These are phyloP conservation scores for Pythium diclinum DNA, from an alignment of 352 stramenopile genomes.

Conservation along the genomic window DNA sequence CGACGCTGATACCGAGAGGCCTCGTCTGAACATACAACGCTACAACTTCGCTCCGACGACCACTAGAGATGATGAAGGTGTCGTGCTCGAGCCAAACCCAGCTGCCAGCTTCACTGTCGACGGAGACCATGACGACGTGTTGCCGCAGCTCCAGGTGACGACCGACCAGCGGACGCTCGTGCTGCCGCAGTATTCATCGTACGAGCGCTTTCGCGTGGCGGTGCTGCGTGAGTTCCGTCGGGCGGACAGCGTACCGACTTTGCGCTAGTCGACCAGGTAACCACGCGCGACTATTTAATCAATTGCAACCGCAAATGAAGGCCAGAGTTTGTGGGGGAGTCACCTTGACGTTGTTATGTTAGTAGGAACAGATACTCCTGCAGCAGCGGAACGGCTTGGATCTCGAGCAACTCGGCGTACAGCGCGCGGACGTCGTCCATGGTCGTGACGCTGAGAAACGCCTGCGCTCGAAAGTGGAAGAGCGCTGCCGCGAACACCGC, in stretches of 20 bases:
- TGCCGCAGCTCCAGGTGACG: constrained; percentile 32
- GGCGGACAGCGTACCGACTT: constrained; percentile 7
- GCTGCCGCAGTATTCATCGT: constrained; percentile 54
- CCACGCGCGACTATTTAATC: not conserved
- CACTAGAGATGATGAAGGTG: not conserved
- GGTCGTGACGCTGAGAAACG: constrained; percentile 40
- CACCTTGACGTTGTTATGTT: constrained; percentile 16
- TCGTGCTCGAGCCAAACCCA: not conserved
- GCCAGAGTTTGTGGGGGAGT: too few species aligned
- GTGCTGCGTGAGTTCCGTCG: constrained; percentile 47
- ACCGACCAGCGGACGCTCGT: constrained; percentile 31
- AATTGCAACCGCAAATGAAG: not conserved
- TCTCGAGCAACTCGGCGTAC: constrained; percentile 67
- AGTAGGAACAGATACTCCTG: constrained; percentile 71
- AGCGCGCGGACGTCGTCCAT: constrained; percentile 59
- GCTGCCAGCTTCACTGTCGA: too few species aligned
- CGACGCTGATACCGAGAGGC: not conserved
- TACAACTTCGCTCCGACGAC: not conserved
- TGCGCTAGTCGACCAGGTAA: not conserved
- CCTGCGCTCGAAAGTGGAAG: constrained; percentile 63
- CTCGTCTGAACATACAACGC: not conserved
- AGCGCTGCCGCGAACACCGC: constrained; percentile 65
- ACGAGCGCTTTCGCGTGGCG: constrained; percentile 43
- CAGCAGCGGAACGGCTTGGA: constrained; percentile 63
- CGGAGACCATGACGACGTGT: constrained; percentile 8